phyloP scores from a whole-genome alignment of 768 basidiomycete species.

The Collybia sordida region DNA sequence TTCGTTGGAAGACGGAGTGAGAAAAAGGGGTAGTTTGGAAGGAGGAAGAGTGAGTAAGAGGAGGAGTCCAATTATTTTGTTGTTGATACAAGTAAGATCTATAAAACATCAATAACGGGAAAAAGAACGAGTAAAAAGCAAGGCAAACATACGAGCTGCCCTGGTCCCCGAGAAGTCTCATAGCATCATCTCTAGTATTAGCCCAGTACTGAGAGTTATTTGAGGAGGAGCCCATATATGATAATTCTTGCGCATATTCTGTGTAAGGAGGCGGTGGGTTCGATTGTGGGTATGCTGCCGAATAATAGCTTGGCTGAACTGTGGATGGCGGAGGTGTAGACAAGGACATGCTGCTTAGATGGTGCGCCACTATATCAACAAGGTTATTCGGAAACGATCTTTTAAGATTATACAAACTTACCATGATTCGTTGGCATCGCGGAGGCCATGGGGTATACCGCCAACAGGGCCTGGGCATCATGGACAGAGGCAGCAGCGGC shows the following conservation, averaged over 20 bases:
- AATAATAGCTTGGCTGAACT: slow-evolving; percentile 56
- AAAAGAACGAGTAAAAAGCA: slow-evolving; percentile 19
- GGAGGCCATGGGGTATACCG: slow-evolving; percentile 72
- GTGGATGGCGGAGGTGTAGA: slow-evolving; percentile 64
- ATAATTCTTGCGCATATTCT: slow-evolving; percentile 64
- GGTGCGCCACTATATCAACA: slow-evolving; percentile 57
- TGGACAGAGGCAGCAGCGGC: slow-evolving; percentile 53
- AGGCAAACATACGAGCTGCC: slow-evolving; percentile 42
- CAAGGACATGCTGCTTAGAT: slow-evolving; percentile 59
- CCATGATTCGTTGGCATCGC: slow-evolving; percentile 79
- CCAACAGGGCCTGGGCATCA: slow-evolving; percentile 65
- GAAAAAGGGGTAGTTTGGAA: slow-evolving; percentile 61
- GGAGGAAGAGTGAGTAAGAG: slow-evolving; percentile 41
- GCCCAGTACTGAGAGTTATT: slow-evolving; percentile 66
- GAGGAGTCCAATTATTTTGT: slow-evolving; percentile 40
- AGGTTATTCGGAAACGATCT: slow-evolving; percentile 4
- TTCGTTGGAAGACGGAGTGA: slow-evolving; percentile 63
- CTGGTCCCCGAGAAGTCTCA: slow-evolving; percentile 57
- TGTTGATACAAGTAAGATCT: slow-evolving; percentile 44
- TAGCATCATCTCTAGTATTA: slow-evolving; percentile 56
- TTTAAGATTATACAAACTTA: slow-evolving; percentile 24
- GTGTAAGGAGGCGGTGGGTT: slow-evolving; percentile 59
- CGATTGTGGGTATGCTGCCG: slow-evolving; percentile 30
- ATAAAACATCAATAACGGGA: slow-evolving; percentile 11
- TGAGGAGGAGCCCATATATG: slow-evolving; percentile 53